These are phyloP conservation scores for Artemisia annua DNA, from an alignment of 129 eudicot species.

Conservation along the genomic window DNA sequence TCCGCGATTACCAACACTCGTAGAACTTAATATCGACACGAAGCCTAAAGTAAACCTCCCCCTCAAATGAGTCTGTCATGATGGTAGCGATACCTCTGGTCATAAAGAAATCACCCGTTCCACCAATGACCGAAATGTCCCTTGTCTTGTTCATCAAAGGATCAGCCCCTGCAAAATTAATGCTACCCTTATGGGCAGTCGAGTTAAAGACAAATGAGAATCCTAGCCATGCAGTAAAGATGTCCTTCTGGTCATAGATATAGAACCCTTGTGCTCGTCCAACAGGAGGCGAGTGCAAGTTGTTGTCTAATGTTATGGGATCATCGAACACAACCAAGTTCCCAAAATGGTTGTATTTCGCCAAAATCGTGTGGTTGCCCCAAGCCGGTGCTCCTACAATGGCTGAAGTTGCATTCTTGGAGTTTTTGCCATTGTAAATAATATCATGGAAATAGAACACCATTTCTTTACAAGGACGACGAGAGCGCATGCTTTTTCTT, in stretches of 20 bases:
- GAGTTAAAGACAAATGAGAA: slow-evolving; percentile 74
- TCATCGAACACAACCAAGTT: slow-evolving; percentile 71
- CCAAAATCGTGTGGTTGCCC: slow-evolving; percentile 54
- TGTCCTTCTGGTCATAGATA: slow-evolving; percentile 50
- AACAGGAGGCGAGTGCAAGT: slow-evolving; percentile 59
- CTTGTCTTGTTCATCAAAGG: slow-evolving; percentile 76
- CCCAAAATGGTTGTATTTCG: slow-evolving; percentile 53
- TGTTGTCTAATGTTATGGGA: slow-evolving; percentile 66
- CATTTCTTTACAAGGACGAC: slow-evolving; percentile 53
- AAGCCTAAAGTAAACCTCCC: slow-evolving; percentile 73
- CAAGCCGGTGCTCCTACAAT: slow-evolving; percentile 65
- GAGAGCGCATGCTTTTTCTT: slow-evolving; percentile 26
- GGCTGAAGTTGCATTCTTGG: slow-evolving; percentile 63
- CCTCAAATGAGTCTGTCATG: slow-evolving; percentile 69
- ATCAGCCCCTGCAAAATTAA: slow-evolving; percentile 76
- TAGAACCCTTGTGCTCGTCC: slow-evolving; percentile 81
- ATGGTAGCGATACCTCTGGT: slow-evolving; percentile 70
- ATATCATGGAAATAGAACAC: slow-evolving; percentile 68
- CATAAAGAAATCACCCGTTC: slow-evolving; percentile 88
- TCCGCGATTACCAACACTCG: slow-evolving; percentile 57
- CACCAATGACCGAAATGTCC: slow-evolving; percentile 78
- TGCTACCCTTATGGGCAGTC: slow-evolving; percentile 50
- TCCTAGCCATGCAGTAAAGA: slow-evolving; percentile 57
- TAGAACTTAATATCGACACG: slow-evolving; percentile 60
- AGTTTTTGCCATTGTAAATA: slow-evolving; percentile 52